phyloP scores from a whole-genome alignment of 192 early-diverging fungal species.

The Umbelopsis isabellina region DNA sequence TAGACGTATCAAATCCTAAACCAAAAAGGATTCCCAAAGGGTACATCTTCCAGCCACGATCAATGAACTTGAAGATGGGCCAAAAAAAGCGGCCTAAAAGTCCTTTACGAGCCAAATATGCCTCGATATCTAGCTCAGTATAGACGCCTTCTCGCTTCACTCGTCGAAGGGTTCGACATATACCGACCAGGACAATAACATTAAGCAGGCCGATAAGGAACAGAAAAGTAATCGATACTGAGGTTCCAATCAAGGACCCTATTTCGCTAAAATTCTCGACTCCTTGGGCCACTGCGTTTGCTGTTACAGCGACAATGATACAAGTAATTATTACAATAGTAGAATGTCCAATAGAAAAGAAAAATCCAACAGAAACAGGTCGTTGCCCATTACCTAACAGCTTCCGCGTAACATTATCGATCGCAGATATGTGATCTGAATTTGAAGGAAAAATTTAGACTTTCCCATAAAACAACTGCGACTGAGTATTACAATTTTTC shows the following conservation, averaged over 20 bases:
- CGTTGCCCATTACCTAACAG: constrained; percentile 47
- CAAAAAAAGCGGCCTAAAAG: constrained; percentile 49
- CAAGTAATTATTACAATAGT: constrained; percentile 64
- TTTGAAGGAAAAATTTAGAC: background rate
- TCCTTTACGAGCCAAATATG: constrained; percentile 37
- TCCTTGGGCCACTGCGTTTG: constrained; percentile 46
- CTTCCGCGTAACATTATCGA: constrained; percentile 74
- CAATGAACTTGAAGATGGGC: constrained; percentile 53
- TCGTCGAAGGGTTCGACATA: constrained; percentile 38
- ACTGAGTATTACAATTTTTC: background rate
- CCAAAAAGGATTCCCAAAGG: constrained; percentile 66
- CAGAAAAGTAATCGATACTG: constrained; percentile 61
- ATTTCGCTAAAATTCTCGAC: constrained; percentile 48
- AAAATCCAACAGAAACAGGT: constrained; percentile 66
- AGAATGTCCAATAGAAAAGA: constrained; percentile 73
- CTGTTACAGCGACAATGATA: constrained; percentile 48
- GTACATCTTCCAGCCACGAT: constrained; percentile 72
- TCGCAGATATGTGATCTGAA: constrained; percentile 71
- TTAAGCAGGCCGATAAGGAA: constrained; percentile 61
- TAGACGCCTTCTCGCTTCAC: constrained; percentile 41
- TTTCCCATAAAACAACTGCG: background rate
- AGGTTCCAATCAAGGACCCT: constrained; percentile 62
- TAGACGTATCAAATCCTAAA: constrained; percentile 75
- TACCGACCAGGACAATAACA: constrained; percentile 45
- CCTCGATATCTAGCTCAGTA: constrained; percentile 45